Evolutionary conservation across 305 asterid species (phyloP).

Genomic region (Plantago coronopus): DNA sequence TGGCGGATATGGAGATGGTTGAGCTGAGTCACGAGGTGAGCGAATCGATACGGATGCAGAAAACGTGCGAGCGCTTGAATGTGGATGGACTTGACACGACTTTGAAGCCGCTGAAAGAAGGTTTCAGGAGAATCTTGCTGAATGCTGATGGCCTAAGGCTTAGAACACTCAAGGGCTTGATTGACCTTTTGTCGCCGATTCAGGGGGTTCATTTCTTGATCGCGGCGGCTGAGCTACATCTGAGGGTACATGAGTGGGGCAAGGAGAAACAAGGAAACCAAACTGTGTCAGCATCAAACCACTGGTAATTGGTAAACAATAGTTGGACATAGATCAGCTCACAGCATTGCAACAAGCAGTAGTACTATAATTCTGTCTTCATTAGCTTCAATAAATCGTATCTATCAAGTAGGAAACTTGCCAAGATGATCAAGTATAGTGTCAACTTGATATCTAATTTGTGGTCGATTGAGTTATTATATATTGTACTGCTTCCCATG

Average conservation of each 20-base stretch:
- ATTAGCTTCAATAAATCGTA: too few species aligned
- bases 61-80: background rate
- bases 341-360: too few species aligned
- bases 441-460: too few species aligned
- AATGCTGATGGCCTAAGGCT: constrained; percentile 29
- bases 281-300: too few species aligned
- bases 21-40: constrained; percentile 23
- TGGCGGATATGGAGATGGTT: constrained; percentile 31
- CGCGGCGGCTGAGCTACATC: constrained; percentile 32
- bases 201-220: constrained; percentile 36
- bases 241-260: constrained; percentile 31
- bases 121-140: constrained; percentile 17
- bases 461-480: too few species aligned
- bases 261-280: constrained; percentile 28
- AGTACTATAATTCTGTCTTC: too few species aligned
- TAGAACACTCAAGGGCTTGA: constrained; percentile 19
- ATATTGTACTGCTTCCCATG: too few species aligned
- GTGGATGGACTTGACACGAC: constrained; percentile 7
- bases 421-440: too few species aligned
- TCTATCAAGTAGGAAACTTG: too few species aligned
- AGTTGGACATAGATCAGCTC: too few species aligned
- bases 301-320: too few species aligned
- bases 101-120: constrained; percentile 21
- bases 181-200: constrained; percentile 20
- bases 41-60: constrained; percentile 1